These are phyloP conservation scores for Lithohypha guttulata DNA, from an alignment of 2,329 filamentous ascomycete species.

Conservation along the genomic window DNA sequence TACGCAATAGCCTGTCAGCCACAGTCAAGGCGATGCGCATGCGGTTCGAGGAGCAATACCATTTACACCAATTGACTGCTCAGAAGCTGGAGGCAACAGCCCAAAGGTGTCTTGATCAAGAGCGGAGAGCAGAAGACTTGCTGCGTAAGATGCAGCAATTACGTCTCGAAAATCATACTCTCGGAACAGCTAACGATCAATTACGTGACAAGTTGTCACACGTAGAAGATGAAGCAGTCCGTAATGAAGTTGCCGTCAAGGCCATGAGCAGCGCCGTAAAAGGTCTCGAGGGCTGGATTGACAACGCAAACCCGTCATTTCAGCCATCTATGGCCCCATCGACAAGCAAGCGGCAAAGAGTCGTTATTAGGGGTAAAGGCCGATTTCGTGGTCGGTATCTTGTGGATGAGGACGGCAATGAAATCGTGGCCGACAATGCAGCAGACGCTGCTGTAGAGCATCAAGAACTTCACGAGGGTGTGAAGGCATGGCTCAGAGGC, in stretches of 20 bases:
- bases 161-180: slow-evolving; percentile 12
- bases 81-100: slow-evolving; percentile 20
- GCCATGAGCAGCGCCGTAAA: slow-evolving; percentile 23
- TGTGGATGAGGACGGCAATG: slow-evolving; percentile 14
- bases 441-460: slow-evolving; percentile 10
- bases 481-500: slow-evolving; percentile 33
- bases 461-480: slow-evolving; percentile 26
- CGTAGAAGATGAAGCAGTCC: slow-evolving; percentile 12
- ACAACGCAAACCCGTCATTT: slow-evolving; percentile 15
- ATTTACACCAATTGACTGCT: slow-evolving; percentile 18
- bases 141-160: slow-evolving; percentile 13
- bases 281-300: slow-evolving; percentile 23
- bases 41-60: slow-evolving; percentile 20
- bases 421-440: neutral
- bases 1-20: slow-evolving; percentile 10
- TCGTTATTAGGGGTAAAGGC: slow-evolving; percentile 20
- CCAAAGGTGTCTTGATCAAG: slow-evolving; percentile 18
- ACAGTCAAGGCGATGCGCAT: slow-evolving; percentile 21
- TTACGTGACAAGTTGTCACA: slow-evolving; percentile 11
- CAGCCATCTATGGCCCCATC: neutral
- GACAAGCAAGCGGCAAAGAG: slow-evolving; percentile 6
- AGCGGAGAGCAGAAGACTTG: slow-evolving; percentile 14
- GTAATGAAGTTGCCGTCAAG: slow-evolving; percentile 19
- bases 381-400: slow-evolving; percentile 22
- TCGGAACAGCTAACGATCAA: slow-evolving; percentile 14